Conservation (phyloP, 805 yeast genomes). For the Wickerhamiella qilinensis region DNA sequence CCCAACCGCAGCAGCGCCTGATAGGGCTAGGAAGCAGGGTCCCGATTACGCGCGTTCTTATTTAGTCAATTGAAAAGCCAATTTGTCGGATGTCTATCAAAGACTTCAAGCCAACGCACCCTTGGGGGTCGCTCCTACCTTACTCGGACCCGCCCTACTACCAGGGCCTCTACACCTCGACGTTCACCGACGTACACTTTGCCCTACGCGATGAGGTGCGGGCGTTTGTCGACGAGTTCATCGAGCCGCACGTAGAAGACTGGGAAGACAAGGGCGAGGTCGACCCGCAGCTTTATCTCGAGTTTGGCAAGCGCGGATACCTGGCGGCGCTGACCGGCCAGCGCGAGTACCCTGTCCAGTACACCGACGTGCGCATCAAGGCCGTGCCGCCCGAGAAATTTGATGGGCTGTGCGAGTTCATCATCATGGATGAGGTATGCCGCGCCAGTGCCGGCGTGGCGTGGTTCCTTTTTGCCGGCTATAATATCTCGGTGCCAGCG, state of each 20-base stretch:
- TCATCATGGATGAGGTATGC: slow-evolving; percentile 24
- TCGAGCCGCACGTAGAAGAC: slow-evolving; percentile 27
- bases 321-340: slow-evolving; percentile 25
- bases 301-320: slow-evolving; percentile 26
- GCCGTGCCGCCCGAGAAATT: slow-evolving; percentile 24
- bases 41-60: too few relatives aligned
- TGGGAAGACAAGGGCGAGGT: slow-evolving; percentile 27
- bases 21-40: too few relatives aligned
- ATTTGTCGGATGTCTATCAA: not conserved
- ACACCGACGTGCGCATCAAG: slow-evolving; percentile 22
- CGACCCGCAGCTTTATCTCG: slow-evolving; percentile 19
- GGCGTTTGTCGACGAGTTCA: slow-evolving; percentile 23
- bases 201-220: slow-evolving; percentile 27
- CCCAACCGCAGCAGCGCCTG: too few relatives aligned
- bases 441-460: slow-evolving; percentile 26
- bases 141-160: slow-evolving; percentile 27
- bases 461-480: slow-evolving; percentile 28
- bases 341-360: slow-evolving; percentile 22
- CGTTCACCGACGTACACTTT: slow-evolving; percentile 25
- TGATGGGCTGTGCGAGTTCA: slow-evolving; percentile 26
- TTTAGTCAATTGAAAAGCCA: too few relatives aligned
- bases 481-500: slow-evolving; percentile 27
- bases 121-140: slow-evolving; percentile 18
- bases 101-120: slow-evolving; percentile 1
- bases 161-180: slow-evolving; percentile 25